phyloP scores from a whole-genome alignment of 2,329 filamentous ascomycete genomes.

The Colletotrichum sp. region DNA sequence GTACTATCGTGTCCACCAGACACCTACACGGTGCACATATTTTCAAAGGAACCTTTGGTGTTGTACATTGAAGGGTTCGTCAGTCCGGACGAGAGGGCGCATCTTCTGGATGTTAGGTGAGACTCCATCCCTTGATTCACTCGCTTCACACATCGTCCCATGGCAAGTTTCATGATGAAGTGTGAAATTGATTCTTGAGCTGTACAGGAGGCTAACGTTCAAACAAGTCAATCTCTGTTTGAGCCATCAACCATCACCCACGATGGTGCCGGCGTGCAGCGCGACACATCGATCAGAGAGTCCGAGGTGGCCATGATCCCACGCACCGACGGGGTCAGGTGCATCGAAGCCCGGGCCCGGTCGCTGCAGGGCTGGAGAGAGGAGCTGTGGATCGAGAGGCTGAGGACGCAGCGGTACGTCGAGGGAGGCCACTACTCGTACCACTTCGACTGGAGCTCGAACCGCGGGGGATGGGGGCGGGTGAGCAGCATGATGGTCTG shows the following conservation, averaged over 20 bases:
- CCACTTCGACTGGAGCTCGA: conserved; percentile 59
- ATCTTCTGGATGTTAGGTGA: conserved; percentile 58
- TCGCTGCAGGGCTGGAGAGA: conserved; percentile 58
- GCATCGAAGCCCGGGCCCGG: conserved; percentile 51
- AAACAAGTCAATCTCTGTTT: conserved; percentile 49
- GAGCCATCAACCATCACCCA: conserved; percentile 55
- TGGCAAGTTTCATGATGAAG: not conserved
- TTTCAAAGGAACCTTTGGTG: conserved; percentile 55
- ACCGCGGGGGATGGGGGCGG: conserved; percentile 48
- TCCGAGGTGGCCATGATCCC: conserved; percentile 58
- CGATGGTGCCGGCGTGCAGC: conserved; percentile 46
- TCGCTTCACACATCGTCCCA: not conserved
- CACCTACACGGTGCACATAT: conserved; percentile 50
- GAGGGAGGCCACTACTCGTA: conserved; percentile 55
- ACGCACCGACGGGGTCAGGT: conserved; percentile 47
- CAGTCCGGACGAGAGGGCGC: conserved; percentile 44
- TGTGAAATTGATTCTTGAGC: not conserved
- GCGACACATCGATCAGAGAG: conserved; percentile 51
- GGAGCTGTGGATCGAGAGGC: conserved; percentile 56
- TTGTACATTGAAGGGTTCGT: conserved; percentile 60
- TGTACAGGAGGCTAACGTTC: not conserved
- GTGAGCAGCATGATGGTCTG: conserved; percentile 61
- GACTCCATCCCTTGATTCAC: not conserved
- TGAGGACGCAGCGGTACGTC: conserved; percentile 56
- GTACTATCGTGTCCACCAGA: conserved; percentile 41